phyloP scores from a whole-genome alignment of 2,329 filamentous ascomycete species.

The Beauveria asiatica region DNA sequence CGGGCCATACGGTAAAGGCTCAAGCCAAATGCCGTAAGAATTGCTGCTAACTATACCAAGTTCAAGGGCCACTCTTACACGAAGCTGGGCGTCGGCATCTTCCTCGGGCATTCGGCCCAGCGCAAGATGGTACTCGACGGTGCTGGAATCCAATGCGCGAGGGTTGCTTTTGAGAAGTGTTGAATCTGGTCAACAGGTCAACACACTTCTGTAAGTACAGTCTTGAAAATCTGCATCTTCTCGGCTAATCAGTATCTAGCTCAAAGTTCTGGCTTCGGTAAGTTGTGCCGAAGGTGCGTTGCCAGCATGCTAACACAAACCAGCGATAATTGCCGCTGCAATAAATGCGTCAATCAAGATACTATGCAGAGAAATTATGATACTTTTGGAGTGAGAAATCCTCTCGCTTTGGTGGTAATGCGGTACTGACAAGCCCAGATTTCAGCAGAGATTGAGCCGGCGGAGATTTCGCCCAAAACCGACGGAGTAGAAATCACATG shows the following conservation, averaged over 20 bases:
- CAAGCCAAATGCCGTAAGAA: neutral
- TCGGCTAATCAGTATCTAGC: neutral
- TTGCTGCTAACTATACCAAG: neutral
- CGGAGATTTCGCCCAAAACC: constrained; percentile 19
- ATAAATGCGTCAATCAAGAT: constrained; percentile 31
- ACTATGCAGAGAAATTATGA: constrained; percentile 35
- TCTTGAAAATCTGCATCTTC: neutral
- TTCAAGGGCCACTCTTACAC: neutral
- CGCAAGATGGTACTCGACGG: constrained; percentile 1
- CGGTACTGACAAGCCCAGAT: constrained; percentile 20
- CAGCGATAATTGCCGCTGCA: constrained; percentile 37
- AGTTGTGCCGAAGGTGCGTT: neutral
- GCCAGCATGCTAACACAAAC: neutral
- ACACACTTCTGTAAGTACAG: constrained; percentile 9
- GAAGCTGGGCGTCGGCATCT: neutral
- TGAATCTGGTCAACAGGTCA: neutral
- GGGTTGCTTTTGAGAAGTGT: constrained; percentile 3
- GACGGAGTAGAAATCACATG: constrained; percentile 27
- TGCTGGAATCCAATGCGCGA: neutral
- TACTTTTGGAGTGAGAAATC: constrained; percentile 27
- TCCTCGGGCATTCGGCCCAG: neutral
- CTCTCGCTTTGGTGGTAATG: neutral
- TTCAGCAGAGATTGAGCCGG: constrained; percentile 22
- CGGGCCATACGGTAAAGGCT: neutral
- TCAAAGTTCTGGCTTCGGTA: constrained; percentile 11